Conservation (phyloP, 768 basidiomycete genomes). For the Rhodosporidiobolus odoratus region DNA sequence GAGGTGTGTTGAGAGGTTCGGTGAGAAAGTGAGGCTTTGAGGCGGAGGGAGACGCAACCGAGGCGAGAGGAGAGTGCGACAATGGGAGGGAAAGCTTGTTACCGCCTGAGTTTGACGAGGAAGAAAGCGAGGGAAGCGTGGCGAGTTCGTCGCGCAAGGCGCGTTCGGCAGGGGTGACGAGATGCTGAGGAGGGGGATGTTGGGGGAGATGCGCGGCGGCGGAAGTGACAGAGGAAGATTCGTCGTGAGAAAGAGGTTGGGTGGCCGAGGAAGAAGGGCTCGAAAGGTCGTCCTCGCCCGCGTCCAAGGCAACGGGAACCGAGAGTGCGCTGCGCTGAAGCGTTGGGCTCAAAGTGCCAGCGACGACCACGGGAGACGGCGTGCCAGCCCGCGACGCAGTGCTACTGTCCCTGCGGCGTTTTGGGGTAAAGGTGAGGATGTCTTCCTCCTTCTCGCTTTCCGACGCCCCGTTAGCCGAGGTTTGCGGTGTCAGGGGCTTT, state of each 20-base stretch:
- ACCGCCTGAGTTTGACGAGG: too few species aligned
- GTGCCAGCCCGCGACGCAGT: conserved; percentile 20
- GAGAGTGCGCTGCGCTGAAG: background rate
- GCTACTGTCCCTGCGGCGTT: conserved; percentile 6
- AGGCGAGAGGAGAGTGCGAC: background rate
- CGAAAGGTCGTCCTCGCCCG: background rate
- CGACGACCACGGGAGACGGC: background rate
- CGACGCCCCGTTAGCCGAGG: background rate
- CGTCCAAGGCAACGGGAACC: background rate
- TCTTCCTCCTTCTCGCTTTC: conserved; percentile 25
- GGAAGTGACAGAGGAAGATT: background rate
- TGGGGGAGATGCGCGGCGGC: background rate
- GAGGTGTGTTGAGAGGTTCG: background rate
- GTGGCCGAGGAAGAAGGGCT: background rate
- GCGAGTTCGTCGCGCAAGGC: conserved; percentile 18
- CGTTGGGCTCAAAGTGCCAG: background rate
- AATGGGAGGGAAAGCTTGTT: background rate
- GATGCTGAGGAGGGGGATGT: background rate
- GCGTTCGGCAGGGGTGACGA: conserved; percentile 31
- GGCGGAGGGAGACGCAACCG: background rate
- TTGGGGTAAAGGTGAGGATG: conserved; percentile 36
- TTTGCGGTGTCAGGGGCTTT: background rate
- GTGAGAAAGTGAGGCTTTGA: background rate
- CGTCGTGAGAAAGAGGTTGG: background rate
- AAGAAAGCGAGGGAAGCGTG: background rate